Evolutionary conservation across 1,139 yeast species (phyloP), one percentile per base, ranked within the genome.

Genomic region (Scheffersomyces segobiensis): DNA sequence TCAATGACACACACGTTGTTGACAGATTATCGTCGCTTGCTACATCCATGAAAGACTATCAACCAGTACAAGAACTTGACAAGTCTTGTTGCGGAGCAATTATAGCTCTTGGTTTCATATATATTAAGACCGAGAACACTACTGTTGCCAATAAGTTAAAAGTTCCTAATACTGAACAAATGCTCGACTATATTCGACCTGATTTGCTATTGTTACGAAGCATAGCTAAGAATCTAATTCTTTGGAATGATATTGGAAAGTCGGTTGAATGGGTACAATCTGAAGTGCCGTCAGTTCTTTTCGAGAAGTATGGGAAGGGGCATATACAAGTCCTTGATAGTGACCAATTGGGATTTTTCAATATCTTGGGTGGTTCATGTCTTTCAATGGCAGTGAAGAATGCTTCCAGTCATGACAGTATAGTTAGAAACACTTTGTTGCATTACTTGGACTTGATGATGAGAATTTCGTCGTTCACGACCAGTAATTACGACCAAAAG

Each of bases 31-130:
- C 91, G 49, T 77, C 86, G 0, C 74, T 88, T 55, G 89, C 93
- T 0, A 79, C 83, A 0, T 81, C 87, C 0, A 80, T 85, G 73
- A 84, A 86, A 63, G 97, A 93, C 71, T 84, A 82, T 20, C 96
- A 89, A 65, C 86, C 88, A 3, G 77, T 77, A 7, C 84, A 83
- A 64, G 87, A 87, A 59, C 79, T 85, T 52, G 96, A 89, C 63
- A 88, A 88, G 66, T 87, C 96, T 0, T 85, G 91, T 57, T 84
- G 92, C 52, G 98, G 98, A 1, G 91, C 97, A 0, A 77, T 91
- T 0, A 72, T 91, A 54, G 97, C 98, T 0, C 73, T 96, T 50
- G 83, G 87, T 51, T 82, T 95, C 59, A 87, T 92, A 52, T 93
- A 86, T 67, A 73, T 93, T 77, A 87, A 84, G 65, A 87, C 97